These are phyloP conservation scores for Suhomyces vadensis DNA, from an alignment of 805 yeast genomes.

Conservation along the genomic window DNA sequence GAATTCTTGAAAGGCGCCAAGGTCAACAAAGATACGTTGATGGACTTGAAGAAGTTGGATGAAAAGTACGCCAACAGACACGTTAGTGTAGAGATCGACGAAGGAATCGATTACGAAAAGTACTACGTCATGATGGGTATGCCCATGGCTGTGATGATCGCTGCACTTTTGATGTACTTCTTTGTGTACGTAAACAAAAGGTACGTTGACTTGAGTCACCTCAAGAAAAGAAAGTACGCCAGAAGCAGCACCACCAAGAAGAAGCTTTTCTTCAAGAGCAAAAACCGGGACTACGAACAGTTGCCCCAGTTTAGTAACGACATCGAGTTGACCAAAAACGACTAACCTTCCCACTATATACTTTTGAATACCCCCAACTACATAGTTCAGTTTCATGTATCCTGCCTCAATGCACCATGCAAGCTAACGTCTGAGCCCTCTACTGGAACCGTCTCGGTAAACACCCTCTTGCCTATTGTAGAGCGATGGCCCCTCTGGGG, in stretches of 20 bases:
- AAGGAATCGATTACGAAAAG: slow-evolving; percentile 50
- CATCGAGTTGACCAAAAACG: slow-evolving; percentile 18
- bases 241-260: slow-evolving; percentile 28
- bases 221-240: slow-evolving; percentile 33
- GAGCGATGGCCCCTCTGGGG: no score
- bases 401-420: no score
- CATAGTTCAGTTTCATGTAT: no score
- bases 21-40: slow-evolving; percentile 49
- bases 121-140: slow-evolving; percentile 66
- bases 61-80: slow-evolving; percentile 28
- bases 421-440: no score
- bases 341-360: slow-evolving; percentile 1
- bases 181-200: slow-evolving; percentile 56
- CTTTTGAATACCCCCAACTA: neutral
- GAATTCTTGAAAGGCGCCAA: slow-evolving; percentile 53
- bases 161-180: slow-evolving; percentile 62
- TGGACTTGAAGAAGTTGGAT: slow-evolving; percentile 43
- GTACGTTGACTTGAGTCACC: slow-evolving; percentile 41
- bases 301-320: slow-evolving; percentile 37
- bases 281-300: slow-evolving; percentile 23
- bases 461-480: no score
- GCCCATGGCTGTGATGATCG: slow-evolving; percentile 64
- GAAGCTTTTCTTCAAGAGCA: slow-evolving; percentile 29
- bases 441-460: no score
- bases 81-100: slow-evolving; percentile 42